Evolutionary conservation across 2,329 filamentous ascomycete species (phyloP).

Genomic region (Fusarium sp.): DNA sequence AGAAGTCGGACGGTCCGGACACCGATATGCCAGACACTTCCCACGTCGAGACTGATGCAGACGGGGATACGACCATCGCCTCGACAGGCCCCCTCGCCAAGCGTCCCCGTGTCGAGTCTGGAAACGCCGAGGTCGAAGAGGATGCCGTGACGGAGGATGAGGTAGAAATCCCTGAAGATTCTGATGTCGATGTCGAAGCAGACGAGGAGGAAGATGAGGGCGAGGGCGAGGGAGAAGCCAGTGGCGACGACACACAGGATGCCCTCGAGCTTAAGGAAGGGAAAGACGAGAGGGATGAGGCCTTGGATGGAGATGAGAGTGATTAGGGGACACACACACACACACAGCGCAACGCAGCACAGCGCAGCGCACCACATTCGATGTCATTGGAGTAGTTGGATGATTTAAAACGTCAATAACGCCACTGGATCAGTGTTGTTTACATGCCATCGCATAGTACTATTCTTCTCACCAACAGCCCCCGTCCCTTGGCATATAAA

Average conservation of each 20-base stretch:
- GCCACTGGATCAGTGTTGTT: constrained; percentile 1
- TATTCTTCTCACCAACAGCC: background rate
- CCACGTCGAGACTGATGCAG: constrained; percentile 47
- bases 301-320: constrained; percentile 72
- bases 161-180: constrained; percentile 60
- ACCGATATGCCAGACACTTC: constrained; percentile 56
- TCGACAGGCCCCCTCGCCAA: constrained; percentile 56
- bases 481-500: background rate
- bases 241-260: constrained; percentile 68
- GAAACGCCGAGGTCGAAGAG: constrained; percentile 54
- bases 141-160: constrained; percentile 58
- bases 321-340: constrained; percentile 57
- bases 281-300: constrained; percentile 69
- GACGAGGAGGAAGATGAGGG: constrained; percentile 58
- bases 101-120: constrained; percentile 63
- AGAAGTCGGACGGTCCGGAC: constrained; percentile 62
- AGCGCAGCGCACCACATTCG: background rate
- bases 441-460: background rate
- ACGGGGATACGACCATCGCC: constrained; percentile 52
- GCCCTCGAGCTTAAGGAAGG: constrained; percentile 64
- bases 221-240: constrained; percentile 60
- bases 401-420: constrained; percentile 1
- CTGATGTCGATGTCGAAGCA: constrained; percentile 64
- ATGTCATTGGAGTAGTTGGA: background rate
- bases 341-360: too few species aligned